Percentiles rank a stretch among this genome's conserved stretches.
phyloP scores from a whole-genome alignment of 768 basidiomycete species.

The Tulasnella sp. region DNA sequence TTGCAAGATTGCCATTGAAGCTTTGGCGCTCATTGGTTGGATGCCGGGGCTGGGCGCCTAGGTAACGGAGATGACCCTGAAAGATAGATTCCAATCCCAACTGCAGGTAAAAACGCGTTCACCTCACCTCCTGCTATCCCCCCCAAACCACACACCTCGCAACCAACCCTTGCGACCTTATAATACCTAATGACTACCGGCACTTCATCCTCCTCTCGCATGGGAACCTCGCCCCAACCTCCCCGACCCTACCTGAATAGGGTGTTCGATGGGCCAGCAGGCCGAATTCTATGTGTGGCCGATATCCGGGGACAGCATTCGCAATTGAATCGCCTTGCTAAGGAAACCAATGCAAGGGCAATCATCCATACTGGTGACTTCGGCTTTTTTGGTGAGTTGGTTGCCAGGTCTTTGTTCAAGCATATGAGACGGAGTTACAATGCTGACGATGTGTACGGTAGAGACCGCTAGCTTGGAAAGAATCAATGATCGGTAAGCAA shows the following conservation, averaged over 20 bases:
- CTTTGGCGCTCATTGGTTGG: no score
- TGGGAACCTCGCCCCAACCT: slow-evolving; percentile 11
- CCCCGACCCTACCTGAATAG: neutral
- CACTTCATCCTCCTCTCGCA: slow-evolving; percentile 5
- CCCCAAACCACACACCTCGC: no score
- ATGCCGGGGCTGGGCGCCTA: no score
- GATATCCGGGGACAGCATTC: slow-evolving; percentile 86
- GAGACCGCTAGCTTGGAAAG: slow-evolving; percentile 71
- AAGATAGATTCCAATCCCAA: no score
- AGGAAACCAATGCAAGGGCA: slow-evolving; percentile 79
- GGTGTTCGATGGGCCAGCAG: slow-evolving; percentile 66
- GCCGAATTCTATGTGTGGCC: slow-evolving; percentile 87
- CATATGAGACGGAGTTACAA: slow-evolving; percentile 20
- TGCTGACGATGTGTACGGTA: slow-evolving; percentile 24
- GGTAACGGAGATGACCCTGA: no score
- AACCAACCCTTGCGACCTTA: no score
- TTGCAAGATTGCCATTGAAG: no score
- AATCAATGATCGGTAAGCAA: slow-evolving; percentile 71
- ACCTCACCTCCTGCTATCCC: no score
- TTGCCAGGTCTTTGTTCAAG: slow-evolving; percentile 5
- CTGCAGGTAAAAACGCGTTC: no score
- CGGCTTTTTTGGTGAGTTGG: slow-evolving; percentile 79
- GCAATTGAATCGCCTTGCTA: slow-evolving; percentile 79
- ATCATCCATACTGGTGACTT: slow-evolving; percentile 98
- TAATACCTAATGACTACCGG: neutral